These are phyloP conservation scores for Arthroderma sp. DNA, from an alignment of 2,329 filamentous ascomycete species.

Conservation along the genomic window DNA sequence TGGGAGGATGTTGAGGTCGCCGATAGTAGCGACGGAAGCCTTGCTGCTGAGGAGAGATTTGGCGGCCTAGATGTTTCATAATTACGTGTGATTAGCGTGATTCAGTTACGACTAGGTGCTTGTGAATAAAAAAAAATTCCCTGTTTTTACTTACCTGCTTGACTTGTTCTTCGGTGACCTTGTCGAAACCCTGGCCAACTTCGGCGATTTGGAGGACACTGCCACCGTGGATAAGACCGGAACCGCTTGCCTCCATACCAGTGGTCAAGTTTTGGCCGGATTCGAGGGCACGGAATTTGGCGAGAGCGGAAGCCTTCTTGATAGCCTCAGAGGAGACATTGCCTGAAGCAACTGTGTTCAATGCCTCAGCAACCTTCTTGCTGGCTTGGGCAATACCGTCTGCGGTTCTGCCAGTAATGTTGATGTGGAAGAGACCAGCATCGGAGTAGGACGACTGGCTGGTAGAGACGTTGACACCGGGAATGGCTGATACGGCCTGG, in stretches of 20 bases:
- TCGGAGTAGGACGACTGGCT: conserved; percentile 83
- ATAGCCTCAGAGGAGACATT: conserved; percentile 71
- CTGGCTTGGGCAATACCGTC: conserved; percentile 60
- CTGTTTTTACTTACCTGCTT: conserved; percentile 55
- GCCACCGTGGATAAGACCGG: conserved; percentile 66
- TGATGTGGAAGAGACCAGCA: conserved; percentile 75
- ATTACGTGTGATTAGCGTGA: background rate
- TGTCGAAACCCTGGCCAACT: conserved; percentile 63
- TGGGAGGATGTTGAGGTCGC: conserved; percentile 80
- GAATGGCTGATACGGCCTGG: conserved; percentile 57
- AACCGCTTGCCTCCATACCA: conserved; percentile 71
- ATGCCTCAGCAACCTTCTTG: conserved; percentile 61
- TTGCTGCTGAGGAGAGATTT: conserved; percentile 79
- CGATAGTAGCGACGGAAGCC: conserved; percentile 77
- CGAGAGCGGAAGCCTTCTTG: conserved; percentile 79
- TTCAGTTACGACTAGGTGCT: conserved; percentile 15
- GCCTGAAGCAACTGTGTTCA: conserved; percentile 69
- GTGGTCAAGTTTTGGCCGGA: conserved; percentile 63
- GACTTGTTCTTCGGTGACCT: conserved; percentile 70
- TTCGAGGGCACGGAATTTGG: conserved; percentile 85
- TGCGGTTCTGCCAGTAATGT: conserved; percentile 58
- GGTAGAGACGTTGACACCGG: conserved; percentile 56
- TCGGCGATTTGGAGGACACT: conserved; percentile 75
- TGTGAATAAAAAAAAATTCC: too few relatives aligned
- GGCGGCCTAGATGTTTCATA: conserved; percentile 49